Conservation (phyloP, 495 filamentous ascomycete genomes). For the Penicillium desertorum region DNA sequence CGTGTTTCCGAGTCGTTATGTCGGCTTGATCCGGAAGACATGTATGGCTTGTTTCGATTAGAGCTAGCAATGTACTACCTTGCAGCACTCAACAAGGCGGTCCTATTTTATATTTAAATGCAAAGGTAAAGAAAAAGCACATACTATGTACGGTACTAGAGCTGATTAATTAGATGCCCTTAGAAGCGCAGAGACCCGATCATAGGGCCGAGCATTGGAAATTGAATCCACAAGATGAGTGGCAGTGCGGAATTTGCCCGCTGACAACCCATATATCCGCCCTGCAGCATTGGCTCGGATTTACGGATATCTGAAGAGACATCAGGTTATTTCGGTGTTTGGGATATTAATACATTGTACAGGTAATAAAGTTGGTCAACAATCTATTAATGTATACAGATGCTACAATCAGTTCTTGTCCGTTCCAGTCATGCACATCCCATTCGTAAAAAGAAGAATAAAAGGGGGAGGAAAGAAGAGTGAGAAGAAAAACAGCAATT, state of each 20-base stretch:
- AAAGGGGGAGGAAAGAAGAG: background rate
- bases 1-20: conserved; percentile 3
- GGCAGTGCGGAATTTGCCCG: conserved; percentile 35
- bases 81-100: background rate
- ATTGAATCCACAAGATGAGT: conserved; percentile 10
- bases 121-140: background rate
- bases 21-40: conserved; percentile 26
- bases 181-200: conserved; percentile 16
- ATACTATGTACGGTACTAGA: background rate
- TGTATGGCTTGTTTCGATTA: conserved; percentile 13
- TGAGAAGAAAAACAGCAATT: background rate
- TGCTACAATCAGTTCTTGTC: background rate
- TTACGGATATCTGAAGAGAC: conserved; percentile 7
- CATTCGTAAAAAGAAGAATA: background rate
- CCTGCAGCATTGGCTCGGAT: background rate
- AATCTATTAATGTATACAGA: conserved; percentile 12
- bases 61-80: background rate
- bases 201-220: conserved; percentile 22
- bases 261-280: conserved; percentile 1
- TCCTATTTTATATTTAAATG: background rate
- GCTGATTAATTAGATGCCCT: conserved; percentile 2
- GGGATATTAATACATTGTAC: background rate
- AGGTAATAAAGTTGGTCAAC: background rate
- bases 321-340: background rate
- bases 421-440: conserved; percentile 6